Evolutionary conservation across 2,329 filamentous ascomycete genomes (phyloP).

Genomic region (Fusarium papillatum): DNA sequence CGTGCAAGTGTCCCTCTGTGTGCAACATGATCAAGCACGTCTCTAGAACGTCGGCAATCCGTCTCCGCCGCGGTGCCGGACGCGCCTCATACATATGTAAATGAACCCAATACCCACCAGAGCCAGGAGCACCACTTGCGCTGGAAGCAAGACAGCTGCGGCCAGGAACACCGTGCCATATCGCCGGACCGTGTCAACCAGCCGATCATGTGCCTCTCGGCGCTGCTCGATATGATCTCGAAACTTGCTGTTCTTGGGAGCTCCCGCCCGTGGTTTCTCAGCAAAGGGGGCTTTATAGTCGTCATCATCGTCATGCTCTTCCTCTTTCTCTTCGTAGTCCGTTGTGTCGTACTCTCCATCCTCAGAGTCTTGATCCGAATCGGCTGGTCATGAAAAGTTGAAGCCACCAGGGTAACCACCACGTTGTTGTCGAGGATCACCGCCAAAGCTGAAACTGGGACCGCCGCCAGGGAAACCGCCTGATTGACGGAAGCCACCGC

Average conservation of each 20-base stretch:
- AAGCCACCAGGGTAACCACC: slow-evolving; percentile 54
- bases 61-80: slow-evolving; percentile 39
- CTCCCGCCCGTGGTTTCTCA: slow-evolving; percentile 29
- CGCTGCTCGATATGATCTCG: slow-evolving; percentile 47
- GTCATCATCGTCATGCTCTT: slow-evolving; percentile 42
- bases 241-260: slow-evolving; percentile 41
- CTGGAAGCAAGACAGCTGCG: slow-evolving; percentile 62
- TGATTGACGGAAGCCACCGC: slow-evolving; percentile 65
- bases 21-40: slow-evolving; percentile 30
- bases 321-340: slow-evolving; percentile 40
- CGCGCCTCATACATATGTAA: slow-evolving; percentile 55
- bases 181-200: slow-evolving; percentile 57
- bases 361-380: slow-evolving; percentile 50
- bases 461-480: slow-evolving; percentile 67
- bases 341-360: slow-evolving; percentile 49
- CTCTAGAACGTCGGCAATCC: slow-evolving; percentile 42
- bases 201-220: slow-evolving; percentile 51
- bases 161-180: slow-evolving; percentile 58
- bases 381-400: slow-evolving; percentile 65
- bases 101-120: slow-evolving; percentile 51
- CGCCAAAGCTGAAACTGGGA: slow-evolving; percentile 70
- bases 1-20: slow-evolving; percentile 16
- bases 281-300: slow-evolving; percentile 36
- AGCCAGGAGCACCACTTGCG: slow-evolving; percentile 54
- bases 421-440: slow-evolving; percentile 50